Evolutionary conservation across 2,329 filamentous ascomycete genomes (phyloP).

Genomic region (Falciphora oryzae): DNA sequence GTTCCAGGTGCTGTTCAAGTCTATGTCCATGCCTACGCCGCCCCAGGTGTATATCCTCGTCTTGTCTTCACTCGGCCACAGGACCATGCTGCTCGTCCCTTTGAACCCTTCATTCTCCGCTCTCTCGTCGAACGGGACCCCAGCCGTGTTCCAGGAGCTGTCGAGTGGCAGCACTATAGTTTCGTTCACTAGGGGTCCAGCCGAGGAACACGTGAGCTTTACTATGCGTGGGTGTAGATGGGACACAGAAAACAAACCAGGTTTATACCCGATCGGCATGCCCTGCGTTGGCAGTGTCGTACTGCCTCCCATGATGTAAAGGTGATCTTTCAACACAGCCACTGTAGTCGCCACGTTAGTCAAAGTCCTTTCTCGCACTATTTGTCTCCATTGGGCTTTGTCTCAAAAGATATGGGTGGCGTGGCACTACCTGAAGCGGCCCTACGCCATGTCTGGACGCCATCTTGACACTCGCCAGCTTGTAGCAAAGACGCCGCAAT

Average conservation of each 20-base stretch:
- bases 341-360: neutral
- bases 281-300: neutral
- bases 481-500: neutral
- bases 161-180: neutral
- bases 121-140: neutral
- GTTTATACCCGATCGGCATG: neutral
- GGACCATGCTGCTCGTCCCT: neutral
- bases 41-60: neutral
- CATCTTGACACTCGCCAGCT: neutral
- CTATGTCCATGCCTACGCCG: neutral
- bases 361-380: no score
- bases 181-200: neutral
- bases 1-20: neutral
- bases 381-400: no score
- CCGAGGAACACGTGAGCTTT: neutral
- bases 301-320: conserved; percentile 3
- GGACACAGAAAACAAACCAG: neutral
- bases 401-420: no score
- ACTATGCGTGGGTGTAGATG: neutral
- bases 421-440: neutral
- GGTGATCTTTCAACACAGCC: neutral
- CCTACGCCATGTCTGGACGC: neutral
- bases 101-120: neutral
- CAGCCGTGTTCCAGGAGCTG: neutral
- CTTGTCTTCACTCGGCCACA: neutral